Percentiles rank a stretch among this genome's conserved stretches.
Conservation (phyloP, 805 yeast genomes). For the Danielia oregonensis region DNA sequence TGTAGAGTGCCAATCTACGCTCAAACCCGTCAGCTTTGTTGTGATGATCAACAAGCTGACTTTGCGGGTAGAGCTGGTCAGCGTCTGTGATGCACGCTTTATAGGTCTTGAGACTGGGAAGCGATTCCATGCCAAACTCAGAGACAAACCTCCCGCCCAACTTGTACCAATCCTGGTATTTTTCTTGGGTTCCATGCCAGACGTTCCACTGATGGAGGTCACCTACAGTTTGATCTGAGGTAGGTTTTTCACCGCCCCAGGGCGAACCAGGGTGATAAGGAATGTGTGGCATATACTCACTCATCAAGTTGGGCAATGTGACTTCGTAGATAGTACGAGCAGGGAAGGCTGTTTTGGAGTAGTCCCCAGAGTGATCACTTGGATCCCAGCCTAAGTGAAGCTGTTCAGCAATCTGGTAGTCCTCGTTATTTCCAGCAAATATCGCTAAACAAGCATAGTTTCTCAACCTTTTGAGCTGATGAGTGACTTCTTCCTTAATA, state of each 20-base stretch:
- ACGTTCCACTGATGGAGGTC: constrained; percentile 57
- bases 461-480: constrained; percentile 40
- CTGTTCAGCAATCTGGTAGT: constrained; percentile 44
- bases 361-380: constrained; percentile 20
- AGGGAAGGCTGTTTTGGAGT: constrained; percentile 37
- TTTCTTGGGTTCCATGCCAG: constrained; percentile 51
- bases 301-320: constrained; percentile 33
- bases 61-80: constrained; percentile 42
- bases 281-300: constrained; percentile 17
- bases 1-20: constrained; percentile 43
- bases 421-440: constrained; percentile 46
- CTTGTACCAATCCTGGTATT: constrained; percentile 46
- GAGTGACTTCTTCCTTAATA: constrained; percentile 34
- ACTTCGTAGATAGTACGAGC: constrained; percentile 42
- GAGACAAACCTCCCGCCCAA: constrained; percentile 48
- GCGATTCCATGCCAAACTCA: constrained; percentile 53
- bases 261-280: constrained; percentile 50
- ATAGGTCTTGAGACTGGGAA: constrained; percentile 38
- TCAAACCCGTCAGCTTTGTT: constrained; percentile 49
- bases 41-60: constrained; percentile 42
- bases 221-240: constrained; percentile 40
- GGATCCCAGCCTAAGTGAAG: constrained; percentile 26
- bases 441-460: constrained; percentile 38
- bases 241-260: constrained; percentile 34
- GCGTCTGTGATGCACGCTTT: constrained; percentile 33